Percentiles rank a stretch among this genome's conserved stretches.
phyloP scores from a whole-genome alignment of 768 basidiomycete genomes.

The Kwoniella dejecticola region DNA sequence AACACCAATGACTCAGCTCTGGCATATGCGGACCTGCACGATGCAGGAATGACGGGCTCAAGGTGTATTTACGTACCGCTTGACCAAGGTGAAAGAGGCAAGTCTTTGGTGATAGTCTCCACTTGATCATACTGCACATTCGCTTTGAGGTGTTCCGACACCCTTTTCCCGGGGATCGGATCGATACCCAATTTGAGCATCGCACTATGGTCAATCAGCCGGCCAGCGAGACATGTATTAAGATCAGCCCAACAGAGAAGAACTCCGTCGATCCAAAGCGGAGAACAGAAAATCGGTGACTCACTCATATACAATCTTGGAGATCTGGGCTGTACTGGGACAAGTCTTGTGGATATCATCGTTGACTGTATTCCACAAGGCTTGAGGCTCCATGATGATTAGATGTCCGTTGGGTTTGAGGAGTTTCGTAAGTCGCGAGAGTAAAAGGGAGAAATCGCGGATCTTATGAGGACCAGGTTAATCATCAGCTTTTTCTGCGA shows the following conservation, averaged over 20 bases:
- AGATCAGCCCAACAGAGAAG: too few species aligned
- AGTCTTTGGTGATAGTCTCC: not conserved
- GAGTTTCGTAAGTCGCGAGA: not conserved
- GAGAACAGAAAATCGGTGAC: too few species aligned
- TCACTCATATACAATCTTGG: not conserved
- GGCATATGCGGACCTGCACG: not conserved
- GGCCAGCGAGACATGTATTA: too few species aligned
- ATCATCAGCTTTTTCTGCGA: not conserved
- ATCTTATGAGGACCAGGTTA: slow-evolving; percentile 7
- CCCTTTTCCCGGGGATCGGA: not conserved
- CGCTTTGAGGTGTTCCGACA: slow-evolving; percentile 2
- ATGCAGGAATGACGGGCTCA: too few species aligned
- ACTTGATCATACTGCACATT: not conserved
- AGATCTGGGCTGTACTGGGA: not conserved
- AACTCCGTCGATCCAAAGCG: too few species aligned
- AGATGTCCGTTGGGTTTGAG: slow-evolving; percentile 8
- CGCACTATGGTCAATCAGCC: not conserved
- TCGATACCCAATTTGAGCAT: slow-evolving; percentile 9
- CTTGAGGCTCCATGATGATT: slow-evolving; percentile 6
- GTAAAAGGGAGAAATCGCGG: slow-evolving; percentile 10
- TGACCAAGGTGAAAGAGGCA: slow-evolving; percentile 12
- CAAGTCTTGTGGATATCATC: not conserved
- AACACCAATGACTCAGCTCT: too few species aligned
- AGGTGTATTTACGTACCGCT: not conserved
- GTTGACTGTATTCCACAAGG: not conserved